A percentile compares a stretch with the other conserved stretches of the same genome.
These are phyloP conservation scores for Cryptococcus amylolentus DNA, from an alignment of 1,284 basidiomycete genomes.

Conservation along the genomic window DNA sequence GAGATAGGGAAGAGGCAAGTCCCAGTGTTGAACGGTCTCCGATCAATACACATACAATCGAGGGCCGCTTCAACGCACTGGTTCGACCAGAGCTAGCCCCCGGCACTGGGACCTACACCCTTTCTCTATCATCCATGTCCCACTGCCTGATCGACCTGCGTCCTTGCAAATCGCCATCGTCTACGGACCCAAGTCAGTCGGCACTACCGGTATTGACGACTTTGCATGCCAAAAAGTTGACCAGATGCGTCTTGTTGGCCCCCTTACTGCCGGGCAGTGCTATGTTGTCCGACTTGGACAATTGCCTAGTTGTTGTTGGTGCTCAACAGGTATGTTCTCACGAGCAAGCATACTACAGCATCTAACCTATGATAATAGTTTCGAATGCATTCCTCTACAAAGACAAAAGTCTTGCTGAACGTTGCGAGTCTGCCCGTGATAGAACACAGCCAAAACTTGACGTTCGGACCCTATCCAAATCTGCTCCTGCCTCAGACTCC, in stretches of 20 bases:
- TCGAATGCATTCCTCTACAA: slow-evolving; percentile 67
- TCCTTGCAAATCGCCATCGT: slow-evolving; percentile 7
- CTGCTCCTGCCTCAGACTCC: background rate
- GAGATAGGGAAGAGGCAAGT: slow-evolving; percentile 16
- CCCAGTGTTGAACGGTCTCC: slow-evolving; percentile 8
- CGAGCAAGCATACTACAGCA: background rate
- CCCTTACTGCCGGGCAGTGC: slow-evolving; percentile 65
- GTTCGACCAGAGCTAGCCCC: slow-evolving; percentile 2
- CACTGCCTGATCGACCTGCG: slow-evolving; percentile 65
- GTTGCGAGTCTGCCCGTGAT: slow-evolving; percentile 69
- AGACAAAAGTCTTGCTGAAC: slow-evolving; percentile 61
- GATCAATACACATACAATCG: slow-evolving; percentile 52
- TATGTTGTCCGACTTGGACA: slow-evolving; percentile 60
- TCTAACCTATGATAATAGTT: slow-evolving; percentile 56
- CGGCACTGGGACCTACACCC: slow-evolving; percentile 17
- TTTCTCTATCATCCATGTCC: slow-evolving; percentile 25
- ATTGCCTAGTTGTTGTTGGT: slow-evolving; percentile 62
- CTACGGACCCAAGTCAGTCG: background rate
- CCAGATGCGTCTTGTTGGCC: slow-evolving; percentile 60
- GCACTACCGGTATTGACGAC: slow-evolving; percentile 35
- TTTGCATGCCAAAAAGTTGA: slow-evolving; percentile 61
- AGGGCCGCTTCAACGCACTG: slow-evolving; percentile 52
- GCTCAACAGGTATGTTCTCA: slow-evolving; percentile 66
- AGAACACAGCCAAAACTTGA: slow-evolving; percentile 62
- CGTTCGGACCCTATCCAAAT: slow-evolving; percentile 61